Evolutionary conservation across 768 basidiomycete species (phyloP), one percentile per base, ranked within the genome.

Genomic region (Macrolepiota dolichaula): DNA sequence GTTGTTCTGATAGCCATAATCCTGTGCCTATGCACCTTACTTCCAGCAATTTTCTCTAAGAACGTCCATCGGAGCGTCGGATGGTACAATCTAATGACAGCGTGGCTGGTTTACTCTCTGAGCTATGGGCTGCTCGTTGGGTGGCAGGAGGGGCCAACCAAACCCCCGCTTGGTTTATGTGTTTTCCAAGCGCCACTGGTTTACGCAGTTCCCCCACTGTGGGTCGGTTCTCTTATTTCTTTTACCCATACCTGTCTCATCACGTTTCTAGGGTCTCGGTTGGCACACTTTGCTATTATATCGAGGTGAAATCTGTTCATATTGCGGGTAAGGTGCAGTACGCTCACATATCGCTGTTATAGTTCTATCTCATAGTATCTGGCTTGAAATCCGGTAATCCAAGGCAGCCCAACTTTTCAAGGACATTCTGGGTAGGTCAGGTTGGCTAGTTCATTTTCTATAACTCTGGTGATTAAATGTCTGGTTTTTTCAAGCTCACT

Each of bases 61-160:
- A 27, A 35, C 5, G 44, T 62, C 6, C 50, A 62, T 7, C 55
- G 62, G 38, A 56, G 51, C 17, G 22, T 51, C 9, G 49, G 36
- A 17, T 62, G 61, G 61, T 62, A 56, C 13, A 57, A 51, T 37
- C 24, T 58, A 7, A 62, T 62, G 55, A 51, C 44, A 13, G 42
- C 50, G 44, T 58, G 55, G 42, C 56, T 62, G 3, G 62, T 44
- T 10, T 57, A 53, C 24, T 10, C 62, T 22, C n/a, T 59, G n/a
- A 52, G 51, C 51, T 59, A 59, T 35, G 51, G 58, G 9, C 40
- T 59, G 24, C 12, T 59, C 2, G 19, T 59, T 36, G 58, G 58
- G 13, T n/a, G 40, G 4, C 58, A 59, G 37, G 58, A 59, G 35
- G 51, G 38, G 1, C 29, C 51, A 15, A n/a, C 13, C 25, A 9